Percentiles rank a stretch among this genome's conserved stretches.
Evolutionary conservation across 345 rosid species (phyloP).

Genomic region (Eucalyptus marginata): DNA sequence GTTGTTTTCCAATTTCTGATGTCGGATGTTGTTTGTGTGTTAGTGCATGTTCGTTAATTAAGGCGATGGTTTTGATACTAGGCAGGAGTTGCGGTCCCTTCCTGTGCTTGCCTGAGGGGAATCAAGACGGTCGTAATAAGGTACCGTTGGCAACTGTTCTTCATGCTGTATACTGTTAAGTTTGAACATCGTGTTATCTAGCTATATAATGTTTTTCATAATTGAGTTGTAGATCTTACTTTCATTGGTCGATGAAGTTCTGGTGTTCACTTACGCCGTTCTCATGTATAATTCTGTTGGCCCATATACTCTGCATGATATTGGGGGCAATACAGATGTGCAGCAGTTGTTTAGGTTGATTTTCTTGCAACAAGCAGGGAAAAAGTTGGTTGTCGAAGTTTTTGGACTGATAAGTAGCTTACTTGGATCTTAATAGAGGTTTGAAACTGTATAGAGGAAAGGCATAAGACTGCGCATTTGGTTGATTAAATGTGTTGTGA

Average conservation of each 20-base stretch:
- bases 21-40: neutral
- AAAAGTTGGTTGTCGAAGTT: neutral
- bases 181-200: neutral
- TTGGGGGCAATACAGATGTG: neutral
- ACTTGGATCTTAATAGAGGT: neutral
- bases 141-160: neutral
- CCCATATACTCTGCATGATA: neutral
- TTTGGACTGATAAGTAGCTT: neutral
- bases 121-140: conserved; percentile 3
- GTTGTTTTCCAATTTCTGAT: neutral
- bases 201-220: neutral
- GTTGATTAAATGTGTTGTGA: neutral
- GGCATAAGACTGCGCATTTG: neutral
- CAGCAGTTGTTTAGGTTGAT: neutral
- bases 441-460: neutral
- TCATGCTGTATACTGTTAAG: neutral
- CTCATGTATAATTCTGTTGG: neutral
- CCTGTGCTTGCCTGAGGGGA: neutral
- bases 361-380: neutral
- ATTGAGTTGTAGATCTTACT: neutral
- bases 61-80: neutral
- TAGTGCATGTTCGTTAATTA: neutral
- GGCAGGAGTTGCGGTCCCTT: neutral
- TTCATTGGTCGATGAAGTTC: neutral
- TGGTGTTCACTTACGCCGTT: neutral